Base-by-base conservation (phyloP, 192 early-diverging fungal species). In the Chytriomyces hyalinus region DNA sequence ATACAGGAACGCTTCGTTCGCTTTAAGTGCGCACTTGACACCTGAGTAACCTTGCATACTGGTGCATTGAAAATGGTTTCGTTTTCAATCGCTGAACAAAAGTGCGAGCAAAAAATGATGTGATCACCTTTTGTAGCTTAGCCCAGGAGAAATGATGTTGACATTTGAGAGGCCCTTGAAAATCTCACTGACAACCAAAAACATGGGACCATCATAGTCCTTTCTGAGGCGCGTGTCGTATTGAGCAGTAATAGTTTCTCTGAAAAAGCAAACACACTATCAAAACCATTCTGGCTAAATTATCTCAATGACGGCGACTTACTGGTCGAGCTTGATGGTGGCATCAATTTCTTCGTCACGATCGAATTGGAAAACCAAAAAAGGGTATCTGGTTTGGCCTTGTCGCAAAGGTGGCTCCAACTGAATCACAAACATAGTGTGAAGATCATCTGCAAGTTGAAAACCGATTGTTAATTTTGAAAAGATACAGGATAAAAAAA, bases 361-460 rank as follows among this genome's bases (percentile, higher is more conserved):
- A 43, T 93, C 92, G 87, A 99, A 98, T 85, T 99, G 97, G 83
- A 98, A 92, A 1, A 98, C 94, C 81, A 99, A 80, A 84, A 94
- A 96, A 8, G 94, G 94, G 84, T 99, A 97, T 70, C 91, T 87
- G 22, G 96, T 98, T 80, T 98, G 95, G 71, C 97, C 97, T 81
- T 99, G 97, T 61, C 97, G 91, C 60, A 99, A 85, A 22, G 97
- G 96, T 53, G 97, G 96, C 78, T 98, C 93, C 70, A 99, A 83
- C n/a, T 93, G 94, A 76, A 99, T 84, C 5, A 99, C 91, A 82
- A 99, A 95, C 86, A 95, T 87, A 50, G 90, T 93, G 78, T 97
- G 96, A 57, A 95, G 80, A 75, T 96, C 96, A 75, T 97, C 95
- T 70, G 13, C 28, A 48, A 48, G 24, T 46, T 13, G 53, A 20